phyloP scores from a whole-genome alignment of 306 rosid species.

The Vigna reflexopilosa region DNA sequence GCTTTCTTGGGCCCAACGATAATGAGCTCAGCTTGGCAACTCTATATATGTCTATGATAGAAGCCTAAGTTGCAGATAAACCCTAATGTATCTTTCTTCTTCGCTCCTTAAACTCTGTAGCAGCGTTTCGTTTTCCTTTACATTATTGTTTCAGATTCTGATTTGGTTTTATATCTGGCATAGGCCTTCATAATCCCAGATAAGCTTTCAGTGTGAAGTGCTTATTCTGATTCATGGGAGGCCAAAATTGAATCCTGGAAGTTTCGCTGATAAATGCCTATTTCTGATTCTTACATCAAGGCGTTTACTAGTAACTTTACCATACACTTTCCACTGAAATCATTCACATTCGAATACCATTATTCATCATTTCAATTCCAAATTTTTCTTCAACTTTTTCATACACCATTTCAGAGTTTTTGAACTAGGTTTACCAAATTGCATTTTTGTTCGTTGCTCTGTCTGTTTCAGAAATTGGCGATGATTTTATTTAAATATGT shows the following conservation, averaged over 20 bases:
- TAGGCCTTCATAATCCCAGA: conserved; percentile 90
- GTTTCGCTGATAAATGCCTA: conserved; percentile 86
- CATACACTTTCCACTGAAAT: conserved; percentile 33
- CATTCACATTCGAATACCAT: background rate
- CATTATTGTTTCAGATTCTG: background rate
- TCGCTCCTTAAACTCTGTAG: background rate
- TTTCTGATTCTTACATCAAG: conserved; percentile 34
- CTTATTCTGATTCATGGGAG: conserved; percentile 89
- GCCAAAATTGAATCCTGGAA: conserved; percentile 56
- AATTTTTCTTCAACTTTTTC: no score
- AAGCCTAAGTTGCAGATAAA: background rate
- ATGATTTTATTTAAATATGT: no score
- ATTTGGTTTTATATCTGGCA: background rate
- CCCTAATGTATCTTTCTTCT: background rate
- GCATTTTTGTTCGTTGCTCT: no score
- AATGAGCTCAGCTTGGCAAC: background rate
- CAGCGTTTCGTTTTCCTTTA: background rate
- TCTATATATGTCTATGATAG: background rate
- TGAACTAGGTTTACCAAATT: no score
- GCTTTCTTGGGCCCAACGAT: background rate
- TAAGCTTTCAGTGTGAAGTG: conserved; percentile 54
- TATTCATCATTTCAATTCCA: background rate
- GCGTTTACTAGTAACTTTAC: conserved; percentile 80
- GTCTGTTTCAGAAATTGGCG: no score
- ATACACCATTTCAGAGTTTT: no score